Evolutionary conservation across 192 early-diverging fungal genomes (phyloP), one percentile per base, ranked within the genome.

Genomic region (Spizellomyces punctatus): DNA sequence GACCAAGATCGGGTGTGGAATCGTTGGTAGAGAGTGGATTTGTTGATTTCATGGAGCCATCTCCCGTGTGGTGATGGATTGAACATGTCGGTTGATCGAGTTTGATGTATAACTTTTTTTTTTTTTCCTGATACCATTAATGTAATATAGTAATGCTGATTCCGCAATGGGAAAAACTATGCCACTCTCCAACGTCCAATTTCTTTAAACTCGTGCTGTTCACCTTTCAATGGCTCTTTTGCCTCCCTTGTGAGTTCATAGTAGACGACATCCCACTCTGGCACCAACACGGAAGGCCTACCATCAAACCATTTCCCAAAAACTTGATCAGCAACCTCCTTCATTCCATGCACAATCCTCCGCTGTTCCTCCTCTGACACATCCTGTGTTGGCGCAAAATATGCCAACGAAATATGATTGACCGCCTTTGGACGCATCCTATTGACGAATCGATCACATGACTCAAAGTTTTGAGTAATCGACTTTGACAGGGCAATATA

Each of bases 211-310:
- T 14, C 43, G 27, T 71, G 69, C 21, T 6, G 43, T 41, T 44
- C 69, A 8, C 69, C 69, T 16, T 27, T 62, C 8, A 10, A 17
- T 57, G 69, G 69, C 17, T 71, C 22, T 5, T 19, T 16, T 36
- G 17, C 69, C 69, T 71, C 69, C 27, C 43, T 71, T 41, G 61
- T 44, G 1, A 62, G 46, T 43, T 71, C 69, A 47, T 71, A 71
- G 45, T 63, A 62, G 0, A 46, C 58, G 1, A 71, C 10, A 63
- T 71, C 69, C 69, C 69, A 71, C 8, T 44, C 58, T 42, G n/a
- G 46, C 55, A 36, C 67, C 50, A 17, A 7, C 22, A 14, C 17
- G 0, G 6, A 44, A 17, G 58, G 19, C 19, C 41, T 4, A 6
- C 60, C 60, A 17, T 14, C 60, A 5, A 56, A 56, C n/a, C 22